Evolutionary conservation across 805 yeast species (phyloP).

Genomic region (Brettanomyces naardenensis): DNA sequence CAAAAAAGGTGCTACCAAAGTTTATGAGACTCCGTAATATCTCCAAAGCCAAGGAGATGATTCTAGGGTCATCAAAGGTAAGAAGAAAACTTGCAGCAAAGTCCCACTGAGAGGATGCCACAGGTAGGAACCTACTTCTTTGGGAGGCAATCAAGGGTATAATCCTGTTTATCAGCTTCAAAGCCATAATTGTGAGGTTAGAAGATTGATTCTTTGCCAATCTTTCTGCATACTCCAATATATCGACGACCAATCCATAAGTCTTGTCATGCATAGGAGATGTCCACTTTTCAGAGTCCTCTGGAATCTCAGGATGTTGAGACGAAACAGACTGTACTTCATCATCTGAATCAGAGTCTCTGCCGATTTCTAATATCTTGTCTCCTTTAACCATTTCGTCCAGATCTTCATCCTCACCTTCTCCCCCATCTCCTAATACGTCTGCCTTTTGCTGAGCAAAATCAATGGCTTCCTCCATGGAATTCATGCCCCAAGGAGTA

Average conservation of each 20-base stretch:
- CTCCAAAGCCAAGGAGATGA: slow-evolving; percentile 23
- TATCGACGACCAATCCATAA: slow-evolving; percentile 51
- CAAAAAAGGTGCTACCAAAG: slow-evolving; percentile 39
- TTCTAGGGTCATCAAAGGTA: slow-evolving; percentile 19
- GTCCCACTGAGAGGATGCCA: slow-evolving; percentile 49
- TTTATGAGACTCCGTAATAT: slow-evolving; percentile 21
- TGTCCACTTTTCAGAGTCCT: slow-evolving; percentile 43
- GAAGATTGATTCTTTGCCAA: slow-evolving; percentile 59
- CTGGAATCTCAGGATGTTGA: slow-evolving; percentile 7
- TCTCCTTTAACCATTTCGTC: slow-evolving; percentile 15
- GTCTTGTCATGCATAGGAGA: slow-evolving; percentile 58
- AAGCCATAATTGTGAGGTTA: slow-evolving; percentile 45
- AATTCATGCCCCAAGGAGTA: slow-evolving; percentile 56
- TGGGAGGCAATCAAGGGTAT: slow-evolving; percentile 50
- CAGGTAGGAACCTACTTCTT: slow-evolving; percentile 36
- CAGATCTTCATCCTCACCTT: slow-evolving; percentile 12
- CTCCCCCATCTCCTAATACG: slow-evolving; percentile 10
- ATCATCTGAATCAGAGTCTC: slow-evolving; percentile 32
- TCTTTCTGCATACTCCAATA: slow-evolving; percentile 63
- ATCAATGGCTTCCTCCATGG: slow-evolving; percentile 34
- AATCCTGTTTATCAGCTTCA: slow-evolving; percentile 37
- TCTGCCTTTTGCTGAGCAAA: slow-evolving; percentile 29
- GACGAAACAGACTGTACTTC: slow-evolving; percentile 19
- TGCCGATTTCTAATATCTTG: slow-evolving; percentile 22
- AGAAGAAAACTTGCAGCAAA: slow-evolving; percentile 22